Conservation (phyloP, 306 rosid species). For the Sechiopsis laciniata region DNA sequence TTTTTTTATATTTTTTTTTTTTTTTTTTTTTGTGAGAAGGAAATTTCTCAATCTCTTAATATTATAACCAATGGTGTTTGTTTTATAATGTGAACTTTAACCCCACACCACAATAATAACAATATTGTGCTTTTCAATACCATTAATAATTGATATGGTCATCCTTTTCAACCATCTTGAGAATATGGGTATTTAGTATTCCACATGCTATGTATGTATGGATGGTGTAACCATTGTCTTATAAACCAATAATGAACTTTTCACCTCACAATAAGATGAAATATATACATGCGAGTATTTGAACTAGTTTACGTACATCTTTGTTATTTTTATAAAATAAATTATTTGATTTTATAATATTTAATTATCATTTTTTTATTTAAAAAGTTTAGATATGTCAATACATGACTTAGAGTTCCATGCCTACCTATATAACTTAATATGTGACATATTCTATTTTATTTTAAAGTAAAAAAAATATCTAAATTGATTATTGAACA, state of each 20-base stretch:
- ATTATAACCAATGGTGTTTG: neutral
- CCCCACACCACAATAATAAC: constrained; percentile 20
- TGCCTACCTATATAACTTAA: too few relatives aligned
- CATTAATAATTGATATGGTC: neutral
- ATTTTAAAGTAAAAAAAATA: too few relatives aligned
- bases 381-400: too few relatives aligned
- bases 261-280: neutral
- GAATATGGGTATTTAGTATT: neutral
- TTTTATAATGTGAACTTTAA: neutral
- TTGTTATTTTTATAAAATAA: too few relatives aligned
- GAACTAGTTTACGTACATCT: too few relatives aligned
- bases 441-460: too few relatives aligned
- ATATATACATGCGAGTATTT: neutral
- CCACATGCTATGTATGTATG: neutral
- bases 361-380: too few relatives aligned
- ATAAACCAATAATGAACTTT: constrained; percentile 6
- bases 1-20: neutral
- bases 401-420: too few relatives aligned
- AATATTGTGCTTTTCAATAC: constrained; percentile 3
- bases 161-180: neutral
- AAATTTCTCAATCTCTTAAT: neutral
- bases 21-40: neutral
- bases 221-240: neutral
- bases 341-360: too few relatives aligned
- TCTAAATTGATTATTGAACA: too few relatives aligned